phyloP scores from a whole-genome alignment of 202 grass and related monocot species.

The Zoysia matrella region DNA sequence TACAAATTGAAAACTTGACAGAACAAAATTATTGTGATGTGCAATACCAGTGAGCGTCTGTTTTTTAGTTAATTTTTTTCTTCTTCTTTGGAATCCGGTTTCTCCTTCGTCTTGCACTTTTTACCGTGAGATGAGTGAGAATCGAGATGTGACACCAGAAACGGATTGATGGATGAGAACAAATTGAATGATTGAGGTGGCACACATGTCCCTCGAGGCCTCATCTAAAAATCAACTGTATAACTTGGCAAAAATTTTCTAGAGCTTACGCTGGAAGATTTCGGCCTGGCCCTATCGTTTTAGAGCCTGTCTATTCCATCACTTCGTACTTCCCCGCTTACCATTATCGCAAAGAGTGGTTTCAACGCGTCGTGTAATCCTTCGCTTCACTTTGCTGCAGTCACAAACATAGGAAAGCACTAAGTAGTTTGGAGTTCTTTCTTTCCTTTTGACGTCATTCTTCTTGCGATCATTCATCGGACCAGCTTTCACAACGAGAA shows the following conservation, averaged over 20 bases:
- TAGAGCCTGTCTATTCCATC: neutral
- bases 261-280: conserved; percentile 9
- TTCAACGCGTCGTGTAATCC: conserved; percentile 6
- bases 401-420: neutral
- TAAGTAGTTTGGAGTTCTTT: conserved; percentile 1
- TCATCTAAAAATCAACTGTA: neutral
- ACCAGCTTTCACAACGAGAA: neutral
- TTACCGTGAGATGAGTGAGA: too few relatives aligned
- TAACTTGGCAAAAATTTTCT: neutral
- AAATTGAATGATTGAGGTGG: conserved; percentile 5
- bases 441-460: neutral
- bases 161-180: neutral
- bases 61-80: neutral
- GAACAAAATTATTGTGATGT: neutral
- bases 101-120: too few relatives aligned
- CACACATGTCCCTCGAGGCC: neutral
- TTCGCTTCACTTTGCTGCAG: conserved; percentile 27
- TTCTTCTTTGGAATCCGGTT: too few relatives aligned
- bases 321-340: neutral
- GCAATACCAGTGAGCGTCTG: neutral
- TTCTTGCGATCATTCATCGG: neutral
- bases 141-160: neutral
- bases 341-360: conserved; percentile 1
- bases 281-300: neutral
- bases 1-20: conserved; percentile 2